phyloP scores from a whole-genome alignment of 1,284 basidiomycete genomes.

The Cutaneotrichosporon sp. region DNA sequence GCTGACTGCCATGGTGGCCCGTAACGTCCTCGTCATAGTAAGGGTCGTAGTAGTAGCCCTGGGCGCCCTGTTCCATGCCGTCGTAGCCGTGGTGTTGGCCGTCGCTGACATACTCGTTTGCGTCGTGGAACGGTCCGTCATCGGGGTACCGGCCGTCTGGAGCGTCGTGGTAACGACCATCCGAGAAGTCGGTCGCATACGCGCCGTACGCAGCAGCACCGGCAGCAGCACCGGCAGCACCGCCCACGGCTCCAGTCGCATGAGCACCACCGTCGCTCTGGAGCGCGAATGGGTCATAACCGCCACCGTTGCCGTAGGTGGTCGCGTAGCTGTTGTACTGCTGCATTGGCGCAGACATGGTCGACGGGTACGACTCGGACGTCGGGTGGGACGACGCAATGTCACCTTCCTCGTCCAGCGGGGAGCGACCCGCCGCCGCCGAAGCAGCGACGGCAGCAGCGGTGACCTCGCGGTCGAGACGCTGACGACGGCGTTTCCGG shows the following conservation, averaged over 20 bases:
- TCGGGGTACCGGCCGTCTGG: neutral
- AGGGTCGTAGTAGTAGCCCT: slow-evolving; percentile 50
- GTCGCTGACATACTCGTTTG: slow-evolving; percentile 6
- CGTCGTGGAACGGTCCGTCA: slow-evolving; percentile 19
- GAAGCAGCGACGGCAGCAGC: slow-evolving; percentile 53
- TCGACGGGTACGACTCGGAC: slow-evolving; percentile 47
- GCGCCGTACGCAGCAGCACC: slow-evolving; percentile 13
- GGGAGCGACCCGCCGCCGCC: slow-evolving; percentile 42
- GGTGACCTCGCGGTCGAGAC: slow-evolving; percentile 53
- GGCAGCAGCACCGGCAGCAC: slow-evolving; percentile 28
- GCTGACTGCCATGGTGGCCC: slow-evolving; percentile 28
- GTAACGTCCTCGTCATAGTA: slow-evolving; percentile 24
- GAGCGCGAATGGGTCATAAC: slow-evolving; percentile 49
- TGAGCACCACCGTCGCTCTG: slow-evolving; percentile 23
- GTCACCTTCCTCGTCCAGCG: slow-evolving; percentile 53
- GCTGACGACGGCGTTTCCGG: slow-evolving; percentile 49
- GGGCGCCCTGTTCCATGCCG: slow-evolving; percentile 24
- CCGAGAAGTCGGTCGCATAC: slow-evolving; percentile 15
- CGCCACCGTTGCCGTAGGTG: slow-evolving; percentile 40
- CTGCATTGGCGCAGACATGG: slow-evolving; percentile 48
- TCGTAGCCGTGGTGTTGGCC: slow-evolving; percentile 18
- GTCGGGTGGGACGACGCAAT: slow-evolving; percentile 35
- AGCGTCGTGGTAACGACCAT: slow-evolving; percentile 16
- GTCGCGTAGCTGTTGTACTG: slow-evolving; percentile 51
- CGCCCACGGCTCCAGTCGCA: slow-evolving; percentile 15